phyloP scores from a whole-genome alignment of 805 yeast species.

The Zygosaccharomyces kombuchaensis region DNA sequence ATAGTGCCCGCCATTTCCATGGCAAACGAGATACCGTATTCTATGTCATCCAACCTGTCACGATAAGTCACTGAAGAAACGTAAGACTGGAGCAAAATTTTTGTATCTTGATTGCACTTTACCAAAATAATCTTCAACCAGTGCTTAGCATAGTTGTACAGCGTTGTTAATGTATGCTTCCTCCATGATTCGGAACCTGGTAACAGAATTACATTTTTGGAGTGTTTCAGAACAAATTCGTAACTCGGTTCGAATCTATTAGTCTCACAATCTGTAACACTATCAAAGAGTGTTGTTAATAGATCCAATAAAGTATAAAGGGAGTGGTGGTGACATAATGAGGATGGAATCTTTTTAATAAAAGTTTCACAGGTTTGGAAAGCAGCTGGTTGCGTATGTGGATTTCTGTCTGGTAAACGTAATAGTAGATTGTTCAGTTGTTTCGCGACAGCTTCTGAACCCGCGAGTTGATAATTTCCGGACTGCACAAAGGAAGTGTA shows the following conservation, averaged over 20 bases:
- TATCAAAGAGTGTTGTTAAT: constrained; percentile 68
- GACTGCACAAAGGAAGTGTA: constrained; percentile 49
- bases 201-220: constrained; percentile 34
- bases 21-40: constrained; percentile 87
- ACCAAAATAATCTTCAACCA: constrained; percentile 64
- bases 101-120: constrained; percentile 67
- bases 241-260: constrained; percentile 84
- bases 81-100: constrained; percentile 73
- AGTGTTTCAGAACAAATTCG: constrained; percentile 47
- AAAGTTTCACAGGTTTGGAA: constrained; percentile 69
- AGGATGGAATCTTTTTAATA: constrained; percentile 63
- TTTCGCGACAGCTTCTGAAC: constrained; percentile 54
- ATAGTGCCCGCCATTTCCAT: constrained; percentile 79
- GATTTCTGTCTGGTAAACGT: constrained; percentile 73
- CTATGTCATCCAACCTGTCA: constrained; percentile 43
- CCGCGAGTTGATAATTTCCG: constrained; percentile 53
- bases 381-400: constrained; percentile 72
- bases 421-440: constrained; percentile 68
- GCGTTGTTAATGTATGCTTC: constrained; percentile 53
- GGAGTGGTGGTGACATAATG: constrained; percentile 69
- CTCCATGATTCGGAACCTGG: constrained; percentile 81
- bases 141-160: constrained; percentile 52
- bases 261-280: constrained; percentile 77
- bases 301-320: constrained; percentile 79
- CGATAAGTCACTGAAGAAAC: constrained; percentile 46